Evolutionary conservation across 352 stramenopile species (phyloP).

Genomic region (Globisporangium nodosum): DNA sequence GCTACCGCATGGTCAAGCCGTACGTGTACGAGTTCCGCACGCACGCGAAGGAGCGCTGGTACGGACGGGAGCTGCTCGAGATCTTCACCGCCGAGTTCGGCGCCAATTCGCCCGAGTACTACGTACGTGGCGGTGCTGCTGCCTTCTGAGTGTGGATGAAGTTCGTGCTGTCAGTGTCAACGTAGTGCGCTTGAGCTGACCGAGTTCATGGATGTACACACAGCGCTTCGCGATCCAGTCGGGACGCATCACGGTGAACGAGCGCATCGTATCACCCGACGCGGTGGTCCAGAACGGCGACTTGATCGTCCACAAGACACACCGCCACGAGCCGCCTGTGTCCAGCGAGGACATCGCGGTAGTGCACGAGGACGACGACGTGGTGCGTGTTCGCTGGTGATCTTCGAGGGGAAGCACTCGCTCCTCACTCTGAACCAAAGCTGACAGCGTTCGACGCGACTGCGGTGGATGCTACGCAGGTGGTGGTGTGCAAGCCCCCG

Average conservation of each 20-base stretch:
- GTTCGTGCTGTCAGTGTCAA: background rate
- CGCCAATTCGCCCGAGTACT: slow-evolving; percentile 82
- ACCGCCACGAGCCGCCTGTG: slow-evolving; percentile 96
- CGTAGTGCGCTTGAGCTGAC: slow-evolving; percentile 6
- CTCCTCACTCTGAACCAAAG: background rate
- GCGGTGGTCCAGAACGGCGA: slow-evolving; percentile 91
- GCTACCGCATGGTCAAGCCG: slow-evolving; percentile 83
- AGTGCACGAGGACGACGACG: slow-evolving; percentile 66
- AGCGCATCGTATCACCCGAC: slow-evolving; percentile 60
- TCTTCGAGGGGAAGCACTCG: background rate
- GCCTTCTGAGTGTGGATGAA: background rate
- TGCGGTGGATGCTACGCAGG: slow-evolving; percentile 20
- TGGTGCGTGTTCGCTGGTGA: slow-evolving; percentile 29
- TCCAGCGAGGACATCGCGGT: slow-evolving; percentile 73
- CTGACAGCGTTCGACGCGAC: background rate
- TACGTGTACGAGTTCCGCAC: slow-evolving; percentile 96
- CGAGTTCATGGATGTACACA: no score
- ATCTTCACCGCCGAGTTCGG: slow-evolving; percentile 89
- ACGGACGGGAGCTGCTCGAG: slow-evolving; percentile 86
- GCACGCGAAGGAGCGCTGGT: slow-evolving; percentile 94
- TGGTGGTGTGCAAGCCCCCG: slow-evolving; percentile 87
- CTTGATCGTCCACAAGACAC: slow-evolving; percentile 91
- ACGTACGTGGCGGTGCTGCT: slow-evolving; percentile 29
- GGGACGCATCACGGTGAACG: slow-evolving; percentile 93
- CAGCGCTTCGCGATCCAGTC: slow-evolving; percentile 90